A percentile compares a stretch with the other conserved stretches of the same genome.
phyloP scores from a whole-genome alignment of 371 early-diverging fungal genomes.

The Blakeslea trispora region DNA sequence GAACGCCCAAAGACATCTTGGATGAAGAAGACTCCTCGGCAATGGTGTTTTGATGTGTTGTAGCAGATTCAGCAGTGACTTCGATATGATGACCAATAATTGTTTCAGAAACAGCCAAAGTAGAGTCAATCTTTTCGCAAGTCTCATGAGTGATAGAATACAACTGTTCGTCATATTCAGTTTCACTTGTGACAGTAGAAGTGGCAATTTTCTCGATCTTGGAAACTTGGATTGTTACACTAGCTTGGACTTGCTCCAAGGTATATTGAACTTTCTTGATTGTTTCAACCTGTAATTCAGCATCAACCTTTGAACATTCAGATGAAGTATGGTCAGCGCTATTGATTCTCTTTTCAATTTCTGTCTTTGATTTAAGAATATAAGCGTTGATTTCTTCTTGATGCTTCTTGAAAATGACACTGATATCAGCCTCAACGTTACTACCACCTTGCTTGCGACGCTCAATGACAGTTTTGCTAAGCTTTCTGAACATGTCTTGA shows the following conservation, averaged over 20 bases:
- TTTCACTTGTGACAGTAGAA: slow-evolving; percentile 7
- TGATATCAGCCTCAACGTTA: slow-evolving; percentile 27
- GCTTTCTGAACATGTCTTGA: slow-evolving; percentile 19
- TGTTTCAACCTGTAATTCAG: slow-evolving; percentile 21
- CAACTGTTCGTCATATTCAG: slow-evolving; percentile 20
- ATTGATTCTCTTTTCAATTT: slow-evolving; percentile 25
- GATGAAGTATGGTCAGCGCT: slow-evolving; percentile 4
- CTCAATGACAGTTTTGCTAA: slow-evolving; percentile 22
- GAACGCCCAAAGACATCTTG: slow-evolving; percentile 20
- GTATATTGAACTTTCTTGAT: slow-evolving; percentile 29
- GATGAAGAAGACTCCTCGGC: background rate
- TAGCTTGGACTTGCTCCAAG: slow-evolving; percentile 25
- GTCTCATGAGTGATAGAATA: slow-evolving; percentile 19
- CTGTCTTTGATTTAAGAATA: slow-evolving; percentile 17
- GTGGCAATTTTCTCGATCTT: slow-evolving; percentile 25
- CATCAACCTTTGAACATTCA: slow-evolving; percentile 8
- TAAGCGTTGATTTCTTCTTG: slow-evolving; percentile 19
- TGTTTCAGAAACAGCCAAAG: slow-evolving; percentile 24
- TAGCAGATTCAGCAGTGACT: slow-evolving; percentile 24
- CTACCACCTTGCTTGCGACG: slow-evolving; percentile 38
- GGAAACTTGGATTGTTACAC: slow-evolving; percentile 22
- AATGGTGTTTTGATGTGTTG: slow-evolving; percentile 1
- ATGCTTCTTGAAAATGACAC: slow-evolving; percentile 27
- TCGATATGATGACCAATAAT: slow-evolving; percentile 29
- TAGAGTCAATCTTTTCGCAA: slow-evolving; percentile 17